These are phyloP conservation scores for Malus fusca DNA, from an alignment of 306 rosid species.

Conservation along the genomic window DNA sequence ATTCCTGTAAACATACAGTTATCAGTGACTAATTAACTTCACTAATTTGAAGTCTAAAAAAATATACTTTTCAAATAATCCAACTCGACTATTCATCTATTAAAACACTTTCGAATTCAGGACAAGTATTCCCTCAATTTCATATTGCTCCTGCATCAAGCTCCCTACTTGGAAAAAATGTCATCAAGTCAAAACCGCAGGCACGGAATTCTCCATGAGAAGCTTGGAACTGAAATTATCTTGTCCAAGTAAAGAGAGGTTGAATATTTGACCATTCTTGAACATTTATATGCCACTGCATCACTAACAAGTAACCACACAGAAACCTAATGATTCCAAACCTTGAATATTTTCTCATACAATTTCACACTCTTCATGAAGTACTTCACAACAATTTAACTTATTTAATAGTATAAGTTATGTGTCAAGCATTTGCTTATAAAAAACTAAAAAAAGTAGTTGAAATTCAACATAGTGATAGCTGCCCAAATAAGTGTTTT, in stretches of 20 bases:
- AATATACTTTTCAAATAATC: neutral
- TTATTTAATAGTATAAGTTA: neutral
- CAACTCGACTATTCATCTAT: neutral
- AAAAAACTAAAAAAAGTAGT: neutral
- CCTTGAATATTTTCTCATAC: neutral
- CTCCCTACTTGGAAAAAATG: too few relatives aligned
- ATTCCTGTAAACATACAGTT: conserved; percentile 41
- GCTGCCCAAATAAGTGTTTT: neutral
- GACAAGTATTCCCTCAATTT: neutral
- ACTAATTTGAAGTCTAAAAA: neutral
- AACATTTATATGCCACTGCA: too few relatives aligned
- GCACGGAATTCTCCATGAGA: too few relatives aligned
- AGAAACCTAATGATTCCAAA: neutral
- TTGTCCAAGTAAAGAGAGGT: too few relatives aligned
- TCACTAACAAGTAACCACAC: too few relatives aligned
- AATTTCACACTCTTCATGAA: neutral
- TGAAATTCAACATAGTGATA: neutral
- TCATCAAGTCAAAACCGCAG: too few relatives aligned
- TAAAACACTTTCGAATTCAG: neutral
- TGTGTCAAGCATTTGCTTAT: neutral
- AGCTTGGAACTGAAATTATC: too few relatives aligned
- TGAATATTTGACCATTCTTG: too few relatives aligned
- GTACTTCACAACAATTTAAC: neutral
- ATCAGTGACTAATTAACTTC: neutral
- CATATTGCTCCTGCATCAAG: neutral